phyloP scores from a whole-genome alignment of 805 yeast species.

The Sugiyamaella lignohabitans region DNA sequence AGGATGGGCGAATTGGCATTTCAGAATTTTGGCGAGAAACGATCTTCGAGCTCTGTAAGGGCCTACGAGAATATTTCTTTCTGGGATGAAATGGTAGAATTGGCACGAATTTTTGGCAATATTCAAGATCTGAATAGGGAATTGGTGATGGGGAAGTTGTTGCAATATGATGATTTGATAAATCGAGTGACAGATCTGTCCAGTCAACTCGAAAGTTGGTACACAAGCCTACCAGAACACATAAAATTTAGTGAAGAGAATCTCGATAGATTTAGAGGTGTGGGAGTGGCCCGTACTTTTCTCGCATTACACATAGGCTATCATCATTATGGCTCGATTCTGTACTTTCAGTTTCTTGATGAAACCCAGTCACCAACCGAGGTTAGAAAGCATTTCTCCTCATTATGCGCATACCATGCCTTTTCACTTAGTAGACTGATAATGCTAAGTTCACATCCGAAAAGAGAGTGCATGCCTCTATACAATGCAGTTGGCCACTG shows the following conservation, averaged over 20 bases:
- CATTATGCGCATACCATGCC: slow-evolving; percentile 7
- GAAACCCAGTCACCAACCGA: slow-evolving; percentile 4
- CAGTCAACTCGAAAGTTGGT: slow-evolving; percentile 1
- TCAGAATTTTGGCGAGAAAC: background rate
- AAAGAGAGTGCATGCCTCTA: slow-evolving; percentile 5
- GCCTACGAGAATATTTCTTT: slow-evolving; percentile 1
- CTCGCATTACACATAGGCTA: slow-evolving; percentile 9
- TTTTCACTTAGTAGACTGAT: slow-evolving; percentile 1
- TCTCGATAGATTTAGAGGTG: background rate
- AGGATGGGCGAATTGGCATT: slow-evolving; percentile 8
- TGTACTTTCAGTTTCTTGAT: slow-evolving; percentile 11
- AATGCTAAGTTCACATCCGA: background rate
- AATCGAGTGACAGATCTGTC: background rate
- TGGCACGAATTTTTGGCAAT: slow-evolving; percentile 8
- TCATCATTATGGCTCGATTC: slow-evolving; percentile 7
- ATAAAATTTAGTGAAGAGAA: slow-evolving; percentile 5
- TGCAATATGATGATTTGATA: background rate
- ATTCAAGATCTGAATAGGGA: slow-evolving; percentile 6
- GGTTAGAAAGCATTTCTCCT: slow-evolving; percentile 3
- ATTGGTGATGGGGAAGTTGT: background rate
- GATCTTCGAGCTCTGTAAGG: background rate
- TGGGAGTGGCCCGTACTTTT: slow-evolving; percentile 11
- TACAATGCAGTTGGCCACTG: slow-evolving; percentile 9
- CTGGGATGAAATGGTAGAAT: slow-evolving; percentile 9
- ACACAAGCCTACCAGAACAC: slow-evolving; percentile 2